Evolutionary conservation across 2,329 filamentous ascomycete species (phyloP).

Genomic region (Monilinia fructicola): DNA sequence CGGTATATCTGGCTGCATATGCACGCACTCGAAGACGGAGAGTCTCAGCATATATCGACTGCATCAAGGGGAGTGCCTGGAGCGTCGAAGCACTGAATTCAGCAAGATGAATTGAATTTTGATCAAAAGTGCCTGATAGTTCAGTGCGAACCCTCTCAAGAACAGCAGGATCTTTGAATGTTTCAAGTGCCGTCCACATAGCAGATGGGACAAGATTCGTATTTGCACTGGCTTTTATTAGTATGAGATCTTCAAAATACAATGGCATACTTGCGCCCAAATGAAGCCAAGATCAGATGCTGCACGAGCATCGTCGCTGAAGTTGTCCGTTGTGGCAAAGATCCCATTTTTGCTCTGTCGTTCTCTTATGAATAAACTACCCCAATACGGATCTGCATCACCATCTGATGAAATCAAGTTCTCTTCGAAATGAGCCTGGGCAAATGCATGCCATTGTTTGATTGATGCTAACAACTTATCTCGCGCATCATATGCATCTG

Average conservation of each 20-base stretch:
- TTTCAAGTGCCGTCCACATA: neutral
- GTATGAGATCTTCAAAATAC: neutral
- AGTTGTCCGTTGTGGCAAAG: neutral
- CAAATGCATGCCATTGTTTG: neutral
- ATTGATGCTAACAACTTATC: neutral
- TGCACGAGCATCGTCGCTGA: neutral
- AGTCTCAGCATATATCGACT: neutral
- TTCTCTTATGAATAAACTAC: neutral
- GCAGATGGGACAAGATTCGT: neutral
- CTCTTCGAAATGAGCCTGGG: neutral
- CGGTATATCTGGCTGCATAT: neutral
- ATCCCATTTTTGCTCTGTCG: neutral
- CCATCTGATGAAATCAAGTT: neutral
- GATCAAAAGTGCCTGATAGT: neutral
- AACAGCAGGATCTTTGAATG: neutral
- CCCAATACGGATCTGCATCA: slow-evolving; percentile 1
- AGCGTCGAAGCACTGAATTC: neutral
- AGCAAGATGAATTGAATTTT: neutral
- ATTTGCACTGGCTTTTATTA: neutral
- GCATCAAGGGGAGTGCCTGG: neutral
- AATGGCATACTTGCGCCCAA: neutral
- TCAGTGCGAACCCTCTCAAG: neutral
- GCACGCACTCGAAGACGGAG: neutral
- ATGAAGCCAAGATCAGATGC: neutral
- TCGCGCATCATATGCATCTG: neutral